Evolutionary conservation across 192 early-diverging fungal genomes (phyloP).

Genomic region (Coemansia sp.): DNA sequence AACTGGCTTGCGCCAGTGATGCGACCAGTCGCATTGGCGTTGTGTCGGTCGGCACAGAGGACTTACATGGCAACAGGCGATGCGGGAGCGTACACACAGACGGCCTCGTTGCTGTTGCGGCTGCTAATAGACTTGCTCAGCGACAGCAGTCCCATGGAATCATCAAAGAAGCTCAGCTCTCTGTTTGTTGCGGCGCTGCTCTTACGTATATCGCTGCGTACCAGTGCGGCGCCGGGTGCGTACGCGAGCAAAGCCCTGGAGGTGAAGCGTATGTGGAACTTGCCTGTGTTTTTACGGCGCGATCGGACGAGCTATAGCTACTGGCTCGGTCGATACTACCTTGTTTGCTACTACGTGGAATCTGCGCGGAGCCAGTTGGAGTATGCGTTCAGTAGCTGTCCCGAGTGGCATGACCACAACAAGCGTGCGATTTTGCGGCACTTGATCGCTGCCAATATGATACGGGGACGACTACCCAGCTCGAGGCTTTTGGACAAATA

Average conservation of each 20-base stretch:
- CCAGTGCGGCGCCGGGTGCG: constrained; percentile 37
- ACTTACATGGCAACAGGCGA: constrained; percentile 11
- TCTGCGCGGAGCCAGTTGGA: constrained; percentile 34
- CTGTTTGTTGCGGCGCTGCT: constrained; percentile 39
- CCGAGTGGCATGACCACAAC: constrained; percentile 41
- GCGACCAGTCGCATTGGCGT: constrained; percentile 26
- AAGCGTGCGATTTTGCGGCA: constrained; percentile 45
- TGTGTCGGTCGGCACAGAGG: constrained; percentile 32
- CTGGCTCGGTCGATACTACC: constrained; percentile 49
- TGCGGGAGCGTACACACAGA: constrained; percentile 25
- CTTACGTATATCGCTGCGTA: constrained; percentile 40
- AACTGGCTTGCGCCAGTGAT: constrained; percentile 38
- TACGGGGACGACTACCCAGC: constrained; percentile 34
- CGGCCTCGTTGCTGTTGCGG: constrained; percentile 36
- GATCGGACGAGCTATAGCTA: constrained; percentile 40
- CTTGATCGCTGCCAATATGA: constrained; percentile 45
- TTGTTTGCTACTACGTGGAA: constrained; percentile 47
- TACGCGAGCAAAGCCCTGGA: constrained; percentile 49
- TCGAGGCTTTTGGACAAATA: constrained; percentile 29
- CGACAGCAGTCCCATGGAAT: constrained; percentile 23
- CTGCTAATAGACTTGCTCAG: constrained; percentile 34
- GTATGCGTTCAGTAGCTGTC: constrained; percentile 37
- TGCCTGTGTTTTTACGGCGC: constrained; percentile 18
- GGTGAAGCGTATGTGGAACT: constrained; percentile 12
- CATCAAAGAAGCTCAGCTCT: constrained; percentile 30